Conservation (phyloP, 164 flowering plant genomes). For the grape (Vitis vinifera) region DNA sequence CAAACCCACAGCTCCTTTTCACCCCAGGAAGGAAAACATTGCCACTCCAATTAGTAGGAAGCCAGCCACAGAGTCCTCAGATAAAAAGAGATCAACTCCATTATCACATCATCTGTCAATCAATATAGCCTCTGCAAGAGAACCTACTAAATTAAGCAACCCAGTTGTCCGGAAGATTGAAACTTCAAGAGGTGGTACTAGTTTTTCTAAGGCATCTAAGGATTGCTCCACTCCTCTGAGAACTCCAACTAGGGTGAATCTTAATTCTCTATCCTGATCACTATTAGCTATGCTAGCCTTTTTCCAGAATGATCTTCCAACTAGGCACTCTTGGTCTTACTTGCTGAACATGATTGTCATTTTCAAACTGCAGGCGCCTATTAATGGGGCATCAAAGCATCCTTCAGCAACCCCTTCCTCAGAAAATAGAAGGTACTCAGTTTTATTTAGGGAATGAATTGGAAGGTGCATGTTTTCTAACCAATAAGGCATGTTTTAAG, state of each 20-base stretch:
- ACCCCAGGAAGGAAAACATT: slow-evolving; percentile 24
- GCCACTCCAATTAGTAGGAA: slow-evolving; percentile 34
- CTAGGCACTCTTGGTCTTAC: background rate
- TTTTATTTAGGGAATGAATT: background rate
- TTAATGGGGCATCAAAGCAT: slow-evolving; percentile 18
- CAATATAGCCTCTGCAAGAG: slow-evolving; percentile 33
- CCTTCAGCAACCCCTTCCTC: slow-evolving; percentile 39
- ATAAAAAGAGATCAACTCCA: slow-evolving; percentile 34
- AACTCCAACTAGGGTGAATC: slow-evolving; percentile 39
- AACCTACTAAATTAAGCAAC: slow-evolving; percentile 23
- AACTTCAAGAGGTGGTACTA: slow-evolving; percentile 26
- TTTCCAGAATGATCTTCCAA: background rate
- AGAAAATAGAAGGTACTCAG: slow-evolving; percentile 39
- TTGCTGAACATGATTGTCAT: background rate
- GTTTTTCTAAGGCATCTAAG: slow-evolving; percentile 25
- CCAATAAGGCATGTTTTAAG: background rate
- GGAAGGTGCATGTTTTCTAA: background rate
- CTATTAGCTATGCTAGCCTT: background rate
- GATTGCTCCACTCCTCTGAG: slow-evolving; percentile 39
- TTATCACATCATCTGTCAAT: slow-evolving; percentile 29
- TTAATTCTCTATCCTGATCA: background rate
- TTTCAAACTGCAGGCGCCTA: slow-evolving; percentile 30
- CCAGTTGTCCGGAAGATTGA: slow-evolving; percentile 24
- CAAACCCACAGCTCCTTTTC: slow-evolving; percentile 18
- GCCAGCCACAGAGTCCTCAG: slow-evolving; percentile 15